Conservation (phyloP, 1,284 basidiomycete genomes). For the Cryptococcus sp. region DNA sequence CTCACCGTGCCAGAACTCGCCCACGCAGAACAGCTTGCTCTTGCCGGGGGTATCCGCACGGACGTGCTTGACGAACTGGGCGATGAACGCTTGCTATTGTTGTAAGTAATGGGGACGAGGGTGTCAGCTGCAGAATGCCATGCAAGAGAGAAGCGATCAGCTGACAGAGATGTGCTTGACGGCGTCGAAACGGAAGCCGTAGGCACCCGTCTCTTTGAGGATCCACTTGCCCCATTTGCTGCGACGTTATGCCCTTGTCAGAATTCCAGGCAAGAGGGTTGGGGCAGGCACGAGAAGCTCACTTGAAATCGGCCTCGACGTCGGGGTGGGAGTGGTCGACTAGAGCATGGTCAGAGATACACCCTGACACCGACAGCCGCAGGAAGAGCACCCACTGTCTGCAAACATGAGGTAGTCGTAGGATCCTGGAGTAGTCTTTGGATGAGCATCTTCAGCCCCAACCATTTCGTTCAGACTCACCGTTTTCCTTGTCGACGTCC, state of each 20-base stretch:
- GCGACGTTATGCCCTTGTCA: neutral
- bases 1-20: conserved; percentile 56
- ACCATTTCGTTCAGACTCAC: conserved; percentile 26
- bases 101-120: neutral
- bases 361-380: no score
- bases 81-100: conserved; percentile 51
- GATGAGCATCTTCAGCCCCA: no score
- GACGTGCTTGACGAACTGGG: conserved; percentile 56
- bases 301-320: conserved; percentile 53
- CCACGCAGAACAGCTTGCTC: conserved; percentile 54
- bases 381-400: conserved; percentile 7
- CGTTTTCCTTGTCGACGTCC: conserved; percentile 53
- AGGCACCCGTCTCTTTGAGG: conserved; percentile 68
- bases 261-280: no score
- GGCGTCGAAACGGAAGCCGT: conserved; percentile 82
- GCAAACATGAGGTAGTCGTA: conserved; percentile 52
- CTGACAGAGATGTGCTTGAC: conserved; percentile 60
- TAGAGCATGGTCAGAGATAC: conserved; percentile 5
- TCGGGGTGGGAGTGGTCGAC: conserved; percentile 82
- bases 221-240: conserved; percentile 59
- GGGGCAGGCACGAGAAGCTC: conserved; percentile 3
- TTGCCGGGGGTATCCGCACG: conserved; percentile 51
- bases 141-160: neutral
- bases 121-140: neutral
- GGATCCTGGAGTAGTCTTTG: conserved; percentile 7